phyloP scores from a whole-genome alignment of 176 grass and related monocot genomes.

The Juncus inflexus region DNA sequence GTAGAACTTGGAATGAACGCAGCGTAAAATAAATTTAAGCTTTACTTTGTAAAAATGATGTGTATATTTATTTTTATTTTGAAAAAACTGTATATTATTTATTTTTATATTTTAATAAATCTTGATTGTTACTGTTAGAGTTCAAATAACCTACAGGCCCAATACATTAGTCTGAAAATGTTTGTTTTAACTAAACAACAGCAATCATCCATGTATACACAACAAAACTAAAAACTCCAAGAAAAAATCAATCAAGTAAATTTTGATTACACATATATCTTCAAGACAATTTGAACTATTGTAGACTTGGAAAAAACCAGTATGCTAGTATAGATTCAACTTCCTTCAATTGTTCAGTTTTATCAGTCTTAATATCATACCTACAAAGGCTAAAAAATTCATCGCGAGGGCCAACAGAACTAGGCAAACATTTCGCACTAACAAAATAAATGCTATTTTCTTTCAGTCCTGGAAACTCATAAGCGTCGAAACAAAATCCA shows the following conservation, averaged over 20 bases:
- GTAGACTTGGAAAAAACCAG: conserved; percentile 22
- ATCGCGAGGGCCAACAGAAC: conserved; percentile 15
- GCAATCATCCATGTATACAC: too few relatives aligned
- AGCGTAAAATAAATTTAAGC: not conserved
- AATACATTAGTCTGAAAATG: too few relatives aligned
- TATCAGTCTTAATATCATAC: conserved; percentile 10
- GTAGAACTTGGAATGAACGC: conserved; percentile 42
- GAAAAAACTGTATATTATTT: too few relatives aligned
- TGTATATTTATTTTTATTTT: too few relatives aligned
- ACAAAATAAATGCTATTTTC: conserved; percentile 23
- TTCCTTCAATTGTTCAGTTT: conserved; percentile 14
- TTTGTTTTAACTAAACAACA: too few relatives aligned
- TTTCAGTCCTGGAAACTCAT: conserved; percentile 21
- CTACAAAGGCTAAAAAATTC: conserved; percentile 23
- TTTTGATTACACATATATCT: too few relatives aligned
- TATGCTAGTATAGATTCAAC: conserved; percentile 18
- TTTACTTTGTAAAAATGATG: too few relatives aligned
- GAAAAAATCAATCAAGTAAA: too few relatives aligned
- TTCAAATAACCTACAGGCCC: too few relatives aligned
- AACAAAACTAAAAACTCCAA: too few relatives aligned
- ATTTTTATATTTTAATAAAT: too few relatives aligned
- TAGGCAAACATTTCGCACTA: conserved; percentile 1
- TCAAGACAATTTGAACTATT: not conserved
- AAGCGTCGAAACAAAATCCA: conserved; percentile 14
- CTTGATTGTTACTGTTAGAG: too few relatives aligned